A percentile compares a stretch with the other conserved stretches of the same genome.
phyloP scores from a whole-genome alignment of 1,284 basidiomycete genomes.

The Cryptococcus amylolentus region DNA sequence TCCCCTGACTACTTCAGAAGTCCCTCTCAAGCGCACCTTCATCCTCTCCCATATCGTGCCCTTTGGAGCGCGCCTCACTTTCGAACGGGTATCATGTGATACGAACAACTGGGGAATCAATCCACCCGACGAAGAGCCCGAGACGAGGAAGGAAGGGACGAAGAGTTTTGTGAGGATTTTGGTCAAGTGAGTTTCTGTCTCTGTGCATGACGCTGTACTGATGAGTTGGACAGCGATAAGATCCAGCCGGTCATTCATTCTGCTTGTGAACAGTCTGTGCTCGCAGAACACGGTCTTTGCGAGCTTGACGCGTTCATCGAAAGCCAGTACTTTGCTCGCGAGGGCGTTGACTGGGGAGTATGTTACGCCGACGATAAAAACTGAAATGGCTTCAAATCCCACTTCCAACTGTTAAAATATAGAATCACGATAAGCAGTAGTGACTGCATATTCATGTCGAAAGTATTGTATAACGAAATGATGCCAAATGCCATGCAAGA shows the following conservation, averaged over 20 bases:
- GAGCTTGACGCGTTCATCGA: constrained; percentile 62
- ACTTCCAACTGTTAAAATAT: no score
- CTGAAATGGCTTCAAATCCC: no score
- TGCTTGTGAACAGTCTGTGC: constrained; percentile 61
- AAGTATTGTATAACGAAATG: background rate
- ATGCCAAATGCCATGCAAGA: no score
- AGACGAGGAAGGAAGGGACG: constrained; percentile 17
- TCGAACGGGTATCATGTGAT: constrained; percentile 40
- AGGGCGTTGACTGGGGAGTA: constrained; percentile 55
- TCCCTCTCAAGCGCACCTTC: constrained; percentile 30
- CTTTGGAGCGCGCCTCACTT: constrained; percentile 37
- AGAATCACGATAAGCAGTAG: no score
- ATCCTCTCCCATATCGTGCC: constrained; percentile 36
- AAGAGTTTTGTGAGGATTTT: constrained; percentile 40
- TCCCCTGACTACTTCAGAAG: constrained; percentile 13
- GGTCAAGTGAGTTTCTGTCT: constrained; percentile 39
- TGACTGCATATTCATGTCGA: background rate
- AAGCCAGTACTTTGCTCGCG: constrained; percentile 65
- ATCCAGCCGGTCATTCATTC: constrained; percentile 32
- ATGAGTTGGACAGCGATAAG: constrained; percentile 20
- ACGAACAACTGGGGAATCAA: constrained; percentile 33
- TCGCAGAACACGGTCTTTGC: constrained; percentile 59
- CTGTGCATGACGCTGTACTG: background rate
- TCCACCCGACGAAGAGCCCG: constrained; percentile 9
- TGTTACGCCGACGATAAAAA: constrained; percentile 12